Evolutionary conservation across 331 rosid genomes (phyloP), one percentile per base, ranked within the genome.

Genomic region (Acacia concinna): DNA sequence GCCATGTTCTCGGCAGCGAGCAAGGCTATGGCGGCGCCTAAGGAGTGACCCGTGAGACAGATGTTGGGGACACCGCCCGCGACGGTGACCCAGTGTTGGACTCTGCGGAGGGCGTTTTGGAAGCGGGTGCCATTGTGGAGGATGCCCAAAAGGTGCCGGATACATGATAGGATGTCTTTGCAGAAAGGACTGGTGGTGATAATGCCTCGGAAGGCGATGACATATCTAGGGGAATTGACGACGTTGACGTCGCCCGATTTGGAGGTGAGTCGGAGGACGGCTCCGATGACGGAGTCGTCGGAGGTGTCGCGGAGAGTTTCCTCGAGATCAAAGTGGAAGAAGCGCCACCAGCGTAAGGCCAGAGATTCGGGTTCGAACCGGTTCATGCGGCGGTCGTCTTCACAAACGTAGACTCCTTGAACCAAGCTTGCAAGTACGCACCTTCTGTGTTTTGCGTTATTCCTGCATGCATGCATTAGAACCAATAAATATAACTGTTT

Each of bases 11-110:
- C 84, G 18, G 82, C 85, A 0, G 69, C 82, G 2, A 78, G 75
- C 52, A 83, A 46, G 14, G 85, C 85, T 8, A 81, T 74, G 1
- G 85, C 86, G 0, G 74, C 85, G 1, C 87, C 87, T 23, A 86
- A 23, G 20, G 85, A 86, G 68, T 83, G 87, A 8, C 85, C 85
- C 3, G 85, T 85, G 34, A 86, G 32, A 87, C 87, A 83, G 4
- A 86, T 76, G 34, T 68, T 74, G n/a, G 21, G 34, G 47, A 41
- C 21, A 6, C 73, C 79, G 23, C 78, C 74, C 0, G 0, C 0
- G 6, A 2, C 4, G 40, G 32, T 41, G 1, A 75, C 76, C 2
- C 38, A 20, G 35, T 18, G 7, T 12, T 78, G 68, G 15, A 78
- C n/a, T n/a, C 66, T 13, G 9, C 41, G 30, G n/a, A 75, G 13